These are phyloP conservation scores for Gelatoporia subvermispora DNA, from an alignment of 768 basidiomycete genomes.

Conservation along the genomic window DNA sequence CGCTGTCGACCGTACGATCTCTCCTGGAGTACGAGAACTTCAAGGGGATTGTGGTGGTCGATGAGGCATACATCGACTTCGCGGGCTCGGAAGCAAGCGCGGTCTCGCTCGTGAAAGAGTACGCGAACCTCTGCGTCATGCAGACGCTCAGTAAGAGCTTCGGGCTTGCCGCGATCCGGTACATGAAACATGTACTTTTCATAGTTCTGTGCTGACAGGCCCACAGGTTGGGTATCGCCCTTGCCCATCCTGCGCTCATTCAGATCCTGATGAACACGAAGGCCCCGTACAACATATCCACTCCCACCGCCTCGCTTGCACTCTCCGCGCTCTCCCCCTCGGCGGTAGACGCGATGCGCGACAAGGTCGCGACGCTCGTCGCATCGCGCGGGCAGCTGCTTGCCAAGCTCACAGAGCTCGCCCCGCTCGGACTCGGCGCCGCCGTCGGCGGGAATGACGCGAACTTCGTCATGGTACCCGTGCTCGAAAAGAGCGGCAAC, in stretches of 20 bases:
- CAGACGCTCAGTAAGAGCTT: constrained; percentile 97
- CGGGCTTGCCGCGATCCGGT: constrained; percentile 94
- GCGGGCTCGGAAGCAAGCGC: constrained; percentile 59
- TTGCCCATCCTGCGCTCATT: constrained; percentile 86
- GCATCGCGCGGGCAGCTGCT: constrained; percentile 55
- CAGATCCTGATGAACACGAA: constrained; percentile 93
- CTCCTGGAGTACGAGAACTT: constrained; percentile 77
- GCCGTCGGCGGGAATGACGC: constrained; percentile 81
- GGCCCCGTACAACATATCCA: constrained; percentile 95
- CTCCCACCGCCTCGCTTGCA: constrained; percentile 82
- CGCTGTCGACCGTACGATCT: constrained; percentile 60
- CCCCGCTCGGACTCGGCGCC: constrained; percentile 52
- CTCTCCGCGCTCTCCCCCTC: constrained; percentile 66
- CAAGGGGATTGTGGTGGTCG: constrained; percentile 89
- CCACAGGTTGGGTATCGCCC: constrained; percentile 77
- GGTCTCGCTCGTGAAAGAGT: constrained; percentile 67
- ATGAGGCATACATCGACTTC: constrained; percentile 98
- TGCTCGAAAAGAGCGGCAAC: constrained; percentile 44
- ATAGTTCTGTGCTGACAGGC: neutral
- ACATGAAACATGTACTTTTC: constrained; percentile 21
- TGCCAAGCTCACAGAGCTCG: constrained; percentile 40
- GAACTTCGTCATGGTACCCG: constrained; percentile 84
- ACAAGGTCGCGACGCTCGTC: constrained; percentile 56
- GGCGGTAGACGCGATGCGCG: constrained; percentile 60
- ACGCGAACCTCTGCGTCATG: constrained; percentile 88